Conservation (phyloP, 2,329 filamentous ascomycete species). For the Colletotrichum acutatum region DNA sequence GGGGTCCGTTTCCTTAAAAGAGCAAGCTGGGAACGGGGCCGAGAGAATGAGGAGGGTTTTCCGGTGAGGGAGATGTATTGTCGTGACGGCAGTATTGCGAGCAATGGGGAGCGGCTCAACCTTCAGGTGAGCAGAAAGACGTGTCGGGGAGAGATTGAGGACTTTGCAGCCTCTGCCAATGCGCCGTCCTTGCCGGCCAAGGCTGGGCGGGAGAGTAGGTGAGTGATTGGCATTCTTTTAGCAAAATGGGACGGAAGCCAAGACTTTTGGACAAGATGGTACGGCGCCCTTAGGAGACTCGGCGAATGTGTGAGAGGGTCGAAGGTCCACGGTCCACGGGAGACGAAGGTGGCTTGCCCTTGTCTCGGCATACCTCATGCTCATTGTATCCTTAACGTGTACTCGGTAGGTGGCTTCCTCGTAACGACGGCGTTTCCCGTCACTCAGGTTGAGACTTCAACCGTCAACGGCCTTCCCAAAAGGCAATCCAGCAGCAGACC, state of each 20-base stretch:
- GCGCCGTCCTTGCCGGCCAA: conserved; percentile 35
- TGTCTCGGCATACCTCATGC: neutral
- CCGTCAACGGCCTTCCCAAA: neutral
- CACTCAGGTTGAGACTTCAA: neutral
- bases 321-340: neutral
- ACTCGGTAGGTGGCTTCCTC: neutral
- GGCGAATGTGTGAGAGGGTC: neutral
- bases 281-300: neutral
- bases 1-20: conserved; percentile 19
- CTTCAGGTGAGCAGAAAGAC: neutral
- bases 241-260: conserved; percentile 24
- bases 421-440: neutral
- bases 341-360: neutral
- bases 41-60: neutral
- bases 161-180: conserved; percentile 16
- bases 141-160: conserved; percentile 5
- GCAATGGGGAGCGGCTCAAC: neutral
- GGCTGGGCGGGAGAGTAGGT: conserved; percentile 26
- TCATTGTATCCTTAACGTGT: neutral
- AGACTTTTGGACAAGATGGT: conserved; percentile 12
- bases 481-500: neutral
- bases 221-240: conserved; percentile 28
- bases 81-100: neutral
- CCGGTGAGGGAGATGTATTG: neutral
- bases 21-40: conserved; percentile 2